phyloP scores from a whole-genome alignment of 179 eudicot species.

The Drosera spatulata region DNA sequence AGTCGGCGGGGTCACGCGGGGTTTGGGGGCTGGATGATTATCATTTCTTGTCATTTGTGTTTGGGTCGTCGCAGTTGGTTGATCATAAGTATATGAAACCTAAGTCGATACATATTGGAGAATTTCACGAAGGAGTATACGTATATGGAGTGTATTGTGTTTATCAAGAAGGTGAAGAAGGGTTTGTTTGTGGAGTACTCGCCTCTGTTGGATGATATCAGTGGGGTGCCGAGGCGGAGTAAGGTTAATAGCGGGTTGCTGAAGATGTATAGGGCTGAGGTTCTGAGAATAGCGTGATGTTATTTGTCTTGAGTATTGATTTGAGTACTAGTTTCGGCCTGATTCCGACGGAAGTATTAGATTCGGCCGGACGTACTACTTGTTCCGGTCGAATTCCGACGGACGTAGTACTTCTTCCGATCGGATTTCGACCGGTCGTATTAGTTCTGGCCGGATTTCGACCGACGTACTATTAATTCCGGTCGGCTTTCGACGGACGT shows the following conservation, averaged over 20 bases:
- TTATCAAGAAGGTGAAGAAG: conserved; percentile 75
- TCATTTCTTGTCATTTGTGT: conserved; percentile 69
- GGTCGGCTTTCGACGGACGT: too few species aligned
- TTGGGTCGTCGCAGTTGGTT: conserved; percentile 85
- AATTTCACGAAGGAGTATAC: conserved; percentile 70
- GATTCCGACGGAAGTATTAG: too few species aligned
- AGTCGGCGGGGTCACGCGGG: conserved; percentile 96
- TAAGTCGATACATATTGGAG: conserved; percentile 79
- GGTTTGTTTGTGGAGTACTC: conserved; percentile 89
- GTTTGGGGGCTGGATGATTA: conserved; percentile 99
- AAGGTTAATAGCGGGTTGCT: conserved; percentile 90
- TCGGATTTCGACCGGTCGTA: too few species aligned
- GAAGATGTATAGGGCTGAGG: conserved; percentile 93
- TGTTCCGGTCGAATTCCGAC: too few species aligned
- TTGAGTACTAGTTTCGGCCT: too few species aligned
- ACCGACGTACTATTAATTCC: too few species aligned
- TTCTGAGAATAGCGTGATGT: conserved; percentile 13
- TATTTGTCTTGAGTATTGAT: too few species aligned
- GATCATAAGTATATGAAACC: conserved; percentile 98
- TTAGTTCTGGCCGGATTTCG: too few species aligned
- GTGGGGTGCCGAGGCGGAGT: conserved; percentile 81
- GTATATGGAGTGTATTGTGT: conserved; percentile 61
- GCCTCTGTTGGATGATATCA: conserved; percentile 86
- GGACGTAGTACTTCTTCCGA: too few species aligned
- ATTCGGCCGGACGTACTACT: too few species aligned